phyloP scores from a whole-genome alignment of 1,139 yeast species.

The Wickerhamomyces sp. region DNA sequence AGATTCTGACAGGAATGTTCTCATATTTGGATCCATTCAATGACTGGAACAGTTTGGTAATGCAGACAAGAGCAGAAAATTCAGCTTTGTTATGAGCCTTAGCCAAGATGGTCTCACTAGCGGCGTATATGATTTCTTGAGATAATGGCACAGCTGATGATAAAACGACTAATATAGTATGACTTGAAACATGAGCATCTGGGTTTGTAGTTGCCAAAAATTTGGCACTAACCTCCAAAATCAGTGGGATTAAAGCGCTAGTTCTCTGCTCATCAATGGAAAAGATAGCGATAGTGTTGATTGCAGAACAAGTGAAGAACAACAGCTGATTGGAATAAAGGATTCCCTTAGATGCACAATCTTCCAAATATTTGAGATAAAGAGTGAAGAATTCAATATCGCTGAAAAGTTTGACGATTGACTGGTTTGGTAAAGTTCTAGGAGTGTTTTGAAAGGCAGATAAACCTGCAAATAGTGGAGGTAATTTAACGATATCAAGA shows the following conservation, averaged over 20 bases:
- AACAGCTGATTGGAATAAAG: slow-evolving; percentile 70
- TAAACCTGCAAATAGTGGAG: slow-evolving; percentile 73
- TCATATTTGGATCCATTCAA: slow-evolving; percentile 34
- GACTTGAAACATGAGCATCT: slow-evolving; percentile 79
- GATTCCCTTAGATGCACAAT: slow-evolving; percentile 48
- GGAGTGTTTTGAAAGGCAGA: slow-evolving; percentile 61
- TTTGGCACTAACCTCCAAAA: slow-evolving; percentile 55
- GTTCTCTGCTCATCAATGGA: slow-evolving; percentile 36
- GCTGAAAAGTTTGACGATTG: slow-evolving; percentile 69
- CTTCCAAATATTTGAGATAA: slow-evolving; percentile 55
- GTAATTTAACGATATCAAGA: slow-evolving; percentile 66
- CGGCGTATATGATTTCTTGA: slow-evolving; percentile 57
- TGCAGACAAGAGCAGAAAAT: slow-evolving; percentile 36
- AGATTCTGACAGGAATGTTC: slow-evolving; percentile 33
- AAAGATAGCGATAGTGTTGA: slow-evolving; percentile 50
- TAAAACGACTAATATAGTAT: slow-evolving; percentile 74
- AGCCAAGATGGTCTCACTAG: slow-evolving; percentile 61
- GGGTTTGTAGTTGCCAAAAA: slow-evolving; percentile 45
- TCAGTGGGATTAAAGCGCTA: slow-evolving; percentile 42
- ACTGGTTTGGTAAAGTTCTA: slow-evolving; percentile 60
- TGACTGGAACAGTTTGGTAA: slow-evolving; percentile 35
- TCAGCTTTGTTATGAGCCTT: slow-evolving; percentile 37
- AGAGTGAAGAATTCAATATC: slow-evolving; percentile 66
- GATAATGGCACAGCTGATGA: slow-evolving; percentile 69
- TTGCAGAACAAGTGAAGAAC: slow-evolving; percentile 76